Evolutionary conservation across 306 rosid species (phyloP), one percentile per base, ranked within the genome.

Genomic region (Corylus heterophylla): DNA sequence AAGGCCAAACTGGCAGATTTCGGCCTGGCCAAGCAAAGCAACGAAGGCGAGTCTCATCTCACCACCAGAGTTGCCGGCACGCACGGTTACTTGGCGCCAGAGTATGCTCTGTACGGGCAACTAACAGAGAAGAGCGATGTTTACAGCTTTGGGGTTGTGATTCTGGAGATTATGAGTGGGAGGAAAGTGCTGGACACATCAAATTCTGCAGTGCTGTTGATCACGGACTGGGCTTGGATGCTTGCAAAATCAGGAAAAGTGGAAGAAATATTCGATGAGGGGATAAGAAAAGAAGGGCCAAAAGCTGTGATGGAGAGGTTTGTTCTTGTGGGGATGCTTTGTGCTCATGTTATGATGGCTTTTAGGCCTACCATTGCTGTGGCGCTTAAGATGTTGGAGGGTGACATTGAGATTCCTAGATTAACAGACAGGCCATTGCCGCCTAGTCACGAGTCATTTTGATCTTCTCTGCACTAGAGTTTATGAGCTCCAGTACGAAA

Each of bases 211-310:
- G 74, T 83, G 20, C 75, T 89, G 74, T 51, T 90, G 80, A 86
- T 94, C 37, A 88, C 96, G 0, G 98, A 93, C 52, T 94, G 98
- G 97, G 97, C 93, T n/a, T 94, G 98, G 98, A 70, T 80, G 68
- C 84, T 66, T 16, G 77, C 80, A 55, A 90, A 89, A 74, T 37
- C 90, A 0, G 96, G 96, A 7, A 85, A 77, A 16, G 74, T 82
- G 59, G 85, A 75, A 22, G 97, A 89, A 42, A 80, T 92, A 0
- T 83, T 92, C 18, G 92, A 89, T 9, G 76, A 88, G 54, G 52
- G 84, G 9, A 75, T 86, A 35, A 85, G 86, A 55, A 83, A 70
- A 74, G 83, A 85, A 54, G 98, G 96, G 39, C 89, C 97, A 25
- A 86, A 81, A 54, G 88, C 87, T 17, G 84, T 86, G 1, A 92